Base-by-base conservation (phyloP, 2,329 filamentous ascomycete genomes). In the Cladosporium austrohemisphaericum region DNA sequence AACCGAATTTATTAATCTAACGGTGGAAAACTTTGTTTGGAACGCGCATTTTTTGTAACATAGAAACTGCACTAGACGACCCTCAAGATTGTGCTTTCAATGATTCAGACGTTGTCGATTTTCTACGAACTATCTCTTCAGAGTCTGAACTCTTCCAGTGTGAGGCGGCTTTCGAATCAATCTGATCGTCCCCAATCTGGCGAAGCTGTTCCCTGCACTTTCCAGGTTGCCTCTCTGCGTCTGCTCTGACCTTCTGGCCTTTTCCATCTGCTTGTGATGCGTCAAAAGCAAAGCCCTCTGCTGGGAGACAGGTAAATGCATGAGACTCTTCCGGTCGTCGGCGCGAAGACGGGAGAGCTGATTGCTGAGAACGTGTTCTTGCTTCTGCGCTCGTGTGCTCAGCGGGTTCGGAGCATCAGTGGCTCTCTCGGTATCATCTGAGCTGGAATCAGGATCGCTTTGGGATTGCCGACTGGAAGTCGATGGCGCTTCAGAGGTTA, bases 111-210 rank as follows among this genome's bases (percentile, higher is more conserved):
- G n/a, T n/a, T n/a, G n/a, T n/a, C n/a, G n/a, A n/a, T n/a, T n/a
- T n/a, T n/a, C n/a, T n/a, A n/a, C n/a, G n/a, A n/a, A n/a, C n/a
- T n/a, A 41, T 18, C 23, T 8, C n/a, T 40, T 51, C 33, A 41
- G 31, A 8, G 38, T 50, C n/a, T 50, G 38, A 3, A 50, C 38
- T 7, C 32, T 50, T 11, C 48, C 48, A 4, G 48, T 50, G 20
- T 50, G 48, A 22, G 48, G 48, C 19, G 48, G 48, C n/a, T 50
- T 36, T 13, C 48, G 38, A 13, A 50, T 33, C 22, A 50, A 23
- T 6, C 31, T 50, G 22, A 43, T 50, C n/a, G 29, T 50, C 3
- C 38, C 38, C 4, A 50, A 19, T 20, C 48, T 25, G 20, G 18
- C 38, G 16, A 43, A 44, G 14, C 28, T 35, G 20, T 50, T 50